Evolutionary conservation across 352 stramenopile species (phyloP), one percentile per base, ranked within the genome.

Genomic region (Pythium brassicae): DNA sequence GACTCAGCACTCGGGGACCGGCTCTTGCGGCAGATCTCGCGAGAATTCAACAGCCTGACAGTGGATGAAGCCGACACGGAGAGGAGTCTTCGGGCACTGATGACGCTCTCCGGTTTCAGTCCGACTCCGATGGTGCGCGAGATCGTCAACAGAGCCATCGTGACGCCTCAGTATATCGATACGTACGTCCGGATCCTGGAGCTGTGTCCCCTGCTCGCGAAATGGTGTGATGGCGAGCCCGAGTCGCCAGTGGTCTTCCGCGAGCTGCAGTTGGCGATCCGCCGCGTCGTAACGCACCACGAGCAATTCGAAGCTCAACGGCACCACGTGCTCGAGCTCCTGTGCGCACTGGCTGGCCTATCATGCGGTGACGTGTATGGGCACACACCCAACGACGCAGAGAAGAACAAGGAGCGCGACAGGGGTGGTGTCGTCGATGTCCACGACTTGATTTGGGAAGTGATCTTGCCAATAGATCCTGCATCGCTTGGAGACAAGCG

Each of bases 11-110:
- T 53, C 4, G 59, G 43, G 42, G 40, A 26, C 12, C 44, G 50
- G 11, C 64, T 72, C 25, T 59, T 57, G 50, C 61, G 65, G 19
- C 54, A 62, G 17, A 29, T 75, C 4, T 50, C 59, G 29, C 42
- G 57, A 6, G 55, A 65, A 20, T 65, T 77, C 40, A 82, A 82
- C 52, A 65, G 62, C 10, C 67, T 82, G 19, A 71, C 67, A 11
- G 17, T 45, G 39, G 69, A 48, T 34, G 65, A 61, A 26, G 17
- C 20, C 5, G 40, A 58, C 11, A 37, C 58, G 5, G 43, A 59
- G 22, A 40, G 59, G 26, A 57, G 66, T 26, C 23, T 60, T 22
- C 44, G 52, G 20, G 50, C 52, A 6, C 44, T 82, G 7, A 19
- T 68, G 5, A 34, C 52, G 35, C 50, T 78, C 9, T 29, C 72